These are phyloP conservation scores for Microbotryomycetes sp. DNA, from an alignment of 1,284 basidiomycete species.

Conservation along the genomic window DNA sequence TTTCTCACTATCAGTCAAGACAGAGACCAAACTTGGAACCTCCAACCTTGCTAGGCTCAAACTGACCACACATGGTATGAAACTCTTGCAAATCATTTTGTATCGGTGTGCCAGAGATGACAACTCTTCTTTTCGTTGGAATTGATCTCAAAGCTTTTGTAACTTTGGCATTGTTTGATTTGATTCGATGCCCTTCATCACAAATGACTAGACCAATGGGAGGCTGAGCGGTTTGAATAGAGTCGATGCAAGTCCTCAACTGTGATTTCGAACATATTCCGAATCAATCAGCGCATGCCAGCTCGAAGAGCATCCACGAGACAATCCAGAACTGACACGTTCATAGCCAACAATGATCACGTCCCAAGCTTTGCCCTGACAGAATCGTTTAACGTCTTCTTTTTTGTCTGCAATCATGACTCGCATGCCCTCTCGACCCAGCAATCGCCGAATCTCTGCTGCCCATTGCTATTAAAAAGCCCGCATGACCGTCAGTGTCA, in stretches of 20 bases:
- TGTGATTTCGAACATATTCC: constrained; percentile 1
- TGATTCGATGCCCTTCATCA: constrained; percentile 94
- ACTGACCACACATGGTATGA: constrained; percentile 73
- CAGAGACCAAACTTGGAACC: no score
- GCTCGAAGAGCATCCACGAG: not conserved
- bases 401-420: constrained; percentile 76
- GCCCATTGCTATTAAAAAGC: constrained; percentile 71
- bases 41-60: constrained; percentile 2
- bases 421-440: constrained; percentile 72
- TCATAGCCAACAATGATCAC: constrained; percentile 96
- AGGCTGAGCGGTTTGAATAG: constrained; percentile 50
- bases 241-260: constrained; percentile 40
- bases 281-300: not conserved
- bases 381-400: constrained; percentile 61
- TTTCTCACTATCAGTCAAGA: no score
- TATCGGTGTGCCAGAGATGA: constrained; percentile 93
- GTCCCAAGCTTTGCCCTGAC: constrained; percentile 62
- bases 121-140: constrained; percentile 43
- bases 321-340: constrained; percentile 54
- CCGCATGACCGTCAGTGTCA: not conserved
- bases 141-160: constrained; percentile 57
- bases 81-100: constrained; percentile 93
- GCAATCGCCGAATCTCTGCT: constrained; percentile 90
- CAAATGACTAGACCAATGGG: constrained; percentile 90
- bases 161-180: constrained; percentile 87